Base-by-base conservation (phyloP, 2,329 filamentous ascomycete species). In the Fusarium tanahbumbuense region DNA sequence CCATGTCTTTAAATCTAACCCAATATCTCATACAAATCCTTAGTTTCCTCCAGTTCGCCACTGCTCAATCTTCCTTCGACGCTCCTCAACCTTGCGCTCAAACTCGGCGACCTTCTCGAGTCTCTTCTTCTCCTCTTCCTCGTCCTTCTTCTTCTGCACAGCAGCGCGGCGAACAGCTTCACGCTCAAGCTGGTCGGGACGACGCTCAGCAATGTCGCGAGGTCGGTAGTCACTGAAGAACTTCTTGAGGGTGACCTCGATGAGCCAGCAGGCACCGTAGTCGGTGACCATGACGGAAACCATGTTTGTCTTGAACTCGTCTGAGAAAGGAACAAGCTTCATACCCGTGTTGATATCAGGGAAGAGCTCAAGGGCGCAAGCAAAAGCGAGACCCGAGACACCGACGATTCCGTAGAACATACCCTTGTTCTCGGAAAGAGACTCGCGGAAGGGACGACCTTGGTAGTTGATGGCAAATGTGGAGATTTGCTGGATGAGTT, bases 381-480 rank as follows among this genome's bases (percentile, higher is more conserved):
- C 91, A 81, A 99, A 98, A 8, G 96, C 95, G 30, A 99, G 92
- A 44, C 86, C 93, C 0, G 93, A 93, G 18, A 98, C 95, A 70
- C 92, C 92, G 42, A 99, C 84, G 59, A 99, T 93, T 64, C 96
- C 96, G 86, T 92, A 99, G 84, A 96, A 99, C 96, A 99, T 99
- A 79, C 93, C 94, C 80, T 90, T 92, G 85, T 99, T 99, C 83
- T 98, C 96, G 8, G 92, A 91, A 72, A 99, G 93, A 23, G 92
- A 92, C 83, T 99, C 96, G 64, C 96, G 93, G 91, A 99, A 99
- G 15, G 96, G 96, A 12, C 96, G 92, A 63, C 96, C 96, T 82
- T 99, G 96, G 85, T 99, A 99, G 85, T 99, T 99, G 85, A 99
- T 97, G 66, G 96, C 94, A 76, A 99, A 99, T 5, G 96, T 99